phyloP scores from a whole-genome alignment of 2,329 filamentous ascomycete genomes.

The Plenodomus lindquistii region DNA sequence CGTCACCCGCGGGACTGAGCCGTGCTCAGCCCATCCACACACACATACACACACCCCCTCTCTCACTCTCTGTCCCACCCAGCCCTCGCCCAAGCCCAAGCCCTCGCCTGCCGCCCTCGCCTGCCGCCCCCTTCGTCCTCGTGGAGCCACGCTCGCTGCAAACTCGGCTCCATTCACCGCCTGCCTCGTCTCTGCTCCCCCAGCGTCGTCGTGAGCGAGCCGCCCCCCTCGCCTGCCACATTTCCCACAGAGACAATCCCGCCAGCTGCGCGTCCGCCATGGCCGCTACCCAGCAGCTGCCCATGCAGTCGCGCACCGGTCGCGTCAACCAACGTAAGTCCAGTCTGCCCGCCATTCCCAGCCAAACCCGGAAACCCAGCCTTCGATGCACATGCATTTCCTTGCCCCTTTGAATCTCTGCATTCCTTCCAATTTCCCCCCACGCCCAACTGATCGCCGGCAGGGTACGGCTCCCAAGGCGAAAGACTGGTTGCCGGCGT shows the following conservation, averaged over 20 bases:
- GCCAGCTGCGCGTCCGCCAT: conserved; percentile 38
- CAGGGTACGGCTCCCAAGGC: conserved; percentile 90
- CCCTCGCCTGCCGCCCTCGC: conserved; percentile 7
- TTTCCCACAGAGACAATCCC: conserved; percentile 12
- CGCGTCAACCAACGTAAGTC: conserved; percentile 80
- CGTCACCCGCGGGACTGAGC: conserved; percentile 56
- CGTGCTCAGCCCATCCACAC: conserved; percentile 24
- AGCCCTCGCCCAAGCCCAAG: too few relatives aligned
- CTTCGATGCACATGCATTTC: conserved; percentile 7
- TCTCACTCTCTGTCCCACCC: conserved; percentile 29
- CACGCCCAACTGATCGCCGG: conserved; percentile 12
- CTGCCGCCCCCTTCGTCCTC: conserved; percentile 3
- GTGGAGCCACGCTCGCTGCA: conserved; percentile 22
- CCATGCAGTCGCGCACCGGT: conserved; percentile 71
- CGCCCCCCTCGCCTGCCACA: conserved; percentile 5
- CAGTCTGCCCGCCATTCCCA: conserved; percentile 21
- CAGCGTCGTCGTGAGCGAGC: conserved; percentile 15
- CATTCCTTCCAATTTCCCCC: background rate
- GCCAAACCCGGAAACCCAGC: too few relatives aligned
- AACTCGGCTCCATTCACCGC: conserved; percentile 35
- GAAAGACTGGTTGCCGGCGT: conserved; percentile 94
- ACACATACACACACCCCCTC: background rate
- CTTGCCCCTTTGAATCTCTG: conserved; percentile 7
- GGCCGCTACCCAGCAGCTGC: conserved; percentile 51
- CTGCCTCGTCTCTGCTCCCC: conserved; percentile 20